Base-by-base conservation (phyloP, 208 protist species). In the Trypanosoma boissoni region DNA sequence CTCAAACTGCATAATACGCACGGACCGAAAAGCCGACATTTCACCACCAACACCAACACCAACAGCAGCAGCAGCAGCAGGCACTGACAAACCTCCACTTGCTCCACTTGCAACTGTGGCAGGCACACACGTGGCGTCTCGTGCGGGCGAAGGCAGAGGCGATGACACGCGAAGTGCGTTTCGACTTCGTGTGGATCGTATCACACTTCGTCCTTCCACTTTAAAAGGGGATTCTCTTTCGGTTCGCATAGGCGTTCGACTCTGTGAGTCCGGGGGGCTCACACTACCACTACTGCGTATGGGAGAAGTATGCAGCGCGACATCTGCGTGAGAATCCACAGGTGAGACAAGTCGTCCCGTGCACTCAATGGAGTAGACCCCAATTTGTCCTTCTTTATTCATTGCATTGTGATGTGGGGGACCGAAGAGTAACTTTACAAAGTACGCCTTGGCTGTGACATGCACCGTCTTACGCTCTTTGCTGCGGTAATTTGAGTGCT, bases 401-500 rank as follows among this genome's bases (percentile, higher is more conserved):
- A 78, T 58, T 50, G 64, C 61, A 58, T 93, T 92, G 39, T 62
- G 63, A 52, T 91, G 87, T 6, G 86, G 84, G 1, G 58, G 39
- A 50, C 83, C 58, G 65, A 97, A 87, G 10, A 95, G 70, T 2
- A 97, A 74, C 55, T 91, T 93, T n/a, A 97, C 32, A 56, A 91
- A 94, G 51, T 93, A 91, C 6, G 88, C 86, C 60, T 80, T 69
- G 0, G 76, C 81, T 23, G 88, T 73, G 6, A 97, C 58, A 61
- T 97, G 84, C 3, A 97, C 83, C 5, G 88, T 97, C 54, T 95
- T 97, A 36, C 86, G 77, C 64, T 97, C 91, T 54, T 90, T 89
- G n/a, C 77, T 72, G 31, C 72, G 73, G 73, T 81, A 91, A 16
- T 83, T 55, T 2, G 82, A 86, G 24, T 88, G 78, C 42, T 92